Evolutionary conservation across 805 yeast genomes (phyloP).

Genomic region (Ogataea siamensis): DNA sequence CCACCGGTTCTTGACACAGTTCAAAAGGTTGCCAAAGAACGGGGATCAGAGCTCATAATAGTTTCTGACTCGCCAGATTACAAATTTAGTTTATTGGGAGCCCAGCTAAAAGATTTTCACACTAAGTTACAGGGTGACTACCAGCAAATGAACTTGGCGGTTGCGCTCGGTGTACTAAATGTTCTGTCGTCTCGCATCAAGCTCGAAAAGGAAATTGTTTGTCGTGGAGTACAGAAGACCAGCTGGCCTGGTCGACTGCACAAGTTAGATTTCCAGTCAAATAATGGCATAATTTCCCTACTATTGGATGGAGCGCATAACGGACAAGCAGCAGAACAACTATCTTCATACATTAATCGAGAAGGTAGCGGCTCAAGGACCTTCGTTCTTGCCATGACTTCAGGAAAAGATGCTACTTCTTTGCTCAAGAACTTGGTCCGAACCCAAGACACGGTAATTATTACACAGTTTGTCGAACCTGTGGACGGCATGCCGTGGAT

Average conservation of each 20-base stretch:
- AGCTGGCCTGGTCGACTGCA: conserved; percentile 92
- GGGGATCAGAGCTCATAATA: conserved; percentile 31
- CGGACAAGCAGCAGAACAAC: conserved; percentile 74
- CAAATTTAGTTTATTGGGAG: conserved; percentile 5
- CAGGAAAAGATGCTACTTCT: conserved; percentile 59
- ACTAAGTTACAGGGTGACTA: conserved; percentile 71
- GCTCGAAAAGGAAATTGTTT: conserved; percentile 32
- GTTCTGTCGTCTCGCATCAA: conserved; percentile 27
- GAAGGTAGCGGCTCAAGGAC: no score
- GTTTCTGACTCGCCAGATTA: conserved; percentile 9
- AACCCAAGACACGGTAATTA: conserved; percentile 53
- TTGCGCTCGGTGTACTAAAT: conserved; percentile 60
- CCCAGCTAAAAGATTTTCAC: conserved; percentile 17
- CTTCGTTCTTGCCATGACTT: conserved; percentile 73
- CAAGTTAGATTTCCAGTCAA: conserved; percentile 32
- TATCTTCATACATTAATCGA: conserved; percentile 61
- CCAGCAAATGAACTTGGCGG: conserved; percentile 66
- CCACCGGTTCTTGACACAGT: conserved; percentile 49
- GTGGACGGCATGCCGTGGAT: conserved; percentile 98
- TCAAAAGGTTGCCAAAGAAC: conserved; percentile 32
- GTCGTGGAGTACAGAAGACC: conserved; percentile 52
- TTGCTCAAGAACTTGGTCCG: conserved; percentile 50
- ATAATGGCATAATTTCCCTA: conserved; percentile 31
- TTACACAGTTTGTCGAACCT: conserved; percentile 55
- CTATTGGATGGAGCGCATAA: conserved; percentile 94